A percentile compares a stretch with the other conserved stretches of the same genome.
Evolutionary conservation across 441 rosid genomes (phyloP).

Genomic region (Heliophila coronopifolia): DNA sequence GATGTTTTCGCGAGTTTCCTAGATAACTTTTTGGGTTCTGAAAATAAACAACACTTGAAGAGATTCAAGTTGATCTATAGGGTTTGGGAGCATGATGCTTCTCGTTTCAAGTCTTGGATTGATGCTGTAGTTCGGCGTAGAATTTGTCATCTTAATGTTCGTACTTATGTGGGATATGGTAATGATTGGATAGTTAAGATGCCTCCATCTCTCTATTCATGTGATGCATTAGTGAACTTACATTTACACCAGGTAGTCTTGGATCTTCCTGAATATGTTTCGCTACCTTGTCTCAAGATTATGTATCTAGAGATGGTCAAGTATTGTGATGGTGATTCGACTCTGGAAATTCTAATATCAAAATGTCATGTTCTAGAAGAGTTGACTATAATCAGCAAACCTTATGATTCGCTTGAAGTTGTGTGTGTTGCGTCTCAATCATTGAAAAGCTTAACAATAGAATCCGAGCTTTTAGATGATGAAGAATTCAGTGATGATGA

Average conservation of each 20-base stretch:
- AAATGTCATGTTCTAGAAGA: slow-evolving; percentile 13
- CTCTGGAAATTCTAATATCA: slow-evolving; percentile 13
- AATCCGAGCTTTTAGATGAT: background rate
- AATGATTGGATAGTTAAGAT: too few relatives aligned
- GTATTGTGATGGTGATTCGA: slow-evolving; percentile 7
- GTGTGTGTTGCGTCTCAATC: slow-evolving; percentile 9
- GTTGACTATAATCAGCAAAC: slow-evolving; percentile 1
- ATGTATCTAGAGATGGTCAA: background rate
- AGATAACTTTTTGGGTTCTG: background rate
- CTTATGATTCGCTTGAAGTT: slow-evolving; percentile 1
- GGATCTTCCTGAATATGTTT: slow-evolving; percentile 3
- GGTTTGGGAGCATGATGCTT: too few relatives aligned
- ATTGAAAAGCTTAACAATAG: background rate
- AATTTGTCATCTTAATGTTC: too few relatives aligned
- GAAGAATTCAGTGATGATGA: slow-evolving; percentile 1
- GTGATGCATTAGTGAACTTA: background rate
- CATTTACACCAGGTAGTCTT: background rate
- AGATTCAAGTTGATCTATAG: background rate
- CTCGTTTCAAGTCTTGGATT: too few relatives aligned
- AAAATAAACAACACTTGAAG: background rate
- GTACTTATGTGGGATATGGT: too few relatives aligned
- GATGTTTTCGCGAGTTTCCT: background rate
- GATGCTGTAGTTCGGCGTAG: too few relatives aligned
- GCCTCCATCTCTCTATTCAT: too few relatives aligned
- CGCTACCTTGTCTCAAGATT: slow-evolving; percentile 7